phyloP scores from a whole-genome alignment of 441 rosid genomes.

The Raphanus hybrid region DNA sequence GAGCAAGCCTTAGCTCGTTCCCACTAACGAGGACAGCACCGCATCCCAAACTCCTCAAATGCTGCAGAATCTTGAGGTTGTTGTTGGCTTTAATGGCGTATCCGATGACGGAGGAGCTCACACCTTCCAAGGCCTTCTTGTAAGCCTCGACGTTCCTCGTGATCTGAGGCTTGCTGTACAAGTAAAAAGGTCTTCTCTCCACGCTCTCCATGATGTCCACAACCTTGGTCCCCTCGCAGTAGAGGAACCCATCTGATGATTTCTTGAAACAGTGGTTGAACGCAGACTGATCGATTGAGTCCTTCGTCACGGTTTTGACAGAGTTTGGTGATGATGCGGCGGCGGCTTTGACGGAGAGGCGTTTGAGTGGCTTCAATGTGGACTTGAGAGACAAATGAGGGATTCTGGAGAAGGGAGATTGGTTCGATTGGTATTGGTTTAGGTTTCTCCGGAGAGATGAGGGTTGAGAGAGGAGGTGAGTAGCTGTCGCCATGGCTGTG shows the following conservation, averaged over 20 bases:
- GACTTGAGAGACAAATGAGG: constrained; percentile 46
- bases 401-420: constrained; percentile 47
- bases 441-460: constrained; percentile 53
- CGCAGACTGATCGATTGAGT: too few species aligned
- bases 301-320: too few species aligned
- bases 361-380: constrained; percentile 35
- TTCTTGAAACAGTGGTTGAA: too few species aligned
- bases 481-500: constrained; percentile 42
- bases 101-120: constrained; percentile 77
- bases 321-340: constrained; percentile 53
- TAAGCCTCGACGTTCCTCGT: constrained; percentile 85
- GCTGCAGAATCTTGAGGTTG: constrained; percentile 91
- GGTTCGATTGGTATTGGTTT: constrained; percentile 43
- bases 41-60: constrained; percentile 86
- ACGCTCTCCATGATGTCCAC: constrained; percentile 59
- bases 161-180: constrained; percentile 91
- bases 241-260: too few species aligned
- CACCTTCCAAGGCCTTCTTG: constrained; percentile 74
- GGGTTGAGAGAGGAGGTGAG: constrained; percentile 40
- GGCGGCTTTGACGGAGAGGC: constrained; percentile 59
- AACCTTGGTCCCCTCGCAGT: too few species aligned
- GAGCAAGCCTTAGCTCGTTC: constrained; percentile 93
- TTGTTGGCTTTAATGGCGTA: constrained; percentile 96
- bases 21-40: constrained; percentile 98
- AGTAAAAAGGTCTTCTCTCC: constrained; percentile 87